Conservation (phyloP, 768 basidiomycete species). For the Suillus placidus region DNA sequence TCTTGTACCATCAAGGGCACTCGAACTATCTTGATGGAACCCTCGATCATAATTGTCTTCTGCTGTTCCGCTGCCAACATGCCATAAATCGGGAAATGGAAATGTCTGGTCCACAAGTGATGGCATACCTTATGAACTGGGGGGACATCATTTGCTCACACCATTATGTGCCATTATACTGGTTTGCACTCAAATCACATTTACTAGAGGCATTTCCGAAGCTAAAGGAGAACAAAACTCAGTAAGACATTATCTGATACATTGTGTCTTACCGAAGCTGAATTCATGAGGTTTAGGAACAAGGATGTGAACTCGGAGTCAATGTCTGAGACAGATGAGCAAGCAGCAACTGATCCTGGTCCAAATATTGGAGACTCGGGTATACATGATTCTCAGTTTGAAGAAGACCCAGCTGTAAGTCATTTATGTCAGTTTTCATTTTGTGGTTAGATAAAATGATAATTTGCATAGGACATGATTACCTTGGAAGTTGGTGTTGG, state of each 20-base stretch:
- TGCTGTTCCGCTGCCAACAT: conserved; percentile 37
- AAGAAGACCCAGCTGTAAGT: no score
- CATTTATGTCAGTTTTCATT: no score
- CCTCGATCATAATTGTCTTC: conserved; percentile 26
- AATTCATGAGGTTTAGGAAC: no score
- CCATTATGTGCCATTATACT: conserved; percentile 38
- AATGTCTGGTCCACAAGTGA: conserved; percentile 39
- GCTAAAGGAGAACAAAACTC: no score
- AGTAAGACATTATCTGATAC: no score
- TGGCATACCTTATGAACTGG: conserved; percentile 48
- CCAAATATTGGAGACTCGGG: no score
- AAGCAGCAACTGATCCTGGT: no score
- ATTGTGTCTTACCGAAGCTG: no score
- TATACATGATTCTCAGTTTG: no score
- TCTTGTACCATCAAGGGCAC: conserved; percentile 31
- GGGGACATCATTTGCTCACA: conserved; percentile 42
- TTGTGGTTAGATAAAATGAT: no score
- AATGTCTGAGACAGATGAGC: no score
- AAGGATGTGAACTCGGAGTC: no score
- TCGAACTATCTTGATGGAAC: conserved; percentile 20
- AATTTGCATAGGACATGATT: background rate
- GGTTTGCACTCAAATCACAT: conserved; percentile 26
- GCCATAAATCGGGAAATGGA: conserved; percentile 42
- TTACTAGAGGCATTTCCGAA: background rate
- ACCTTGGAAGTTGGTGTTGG: background rate